Base-by-base conservation (phyloP, 768 basidiomycete genomes). In the Postia placenta region DNA sequence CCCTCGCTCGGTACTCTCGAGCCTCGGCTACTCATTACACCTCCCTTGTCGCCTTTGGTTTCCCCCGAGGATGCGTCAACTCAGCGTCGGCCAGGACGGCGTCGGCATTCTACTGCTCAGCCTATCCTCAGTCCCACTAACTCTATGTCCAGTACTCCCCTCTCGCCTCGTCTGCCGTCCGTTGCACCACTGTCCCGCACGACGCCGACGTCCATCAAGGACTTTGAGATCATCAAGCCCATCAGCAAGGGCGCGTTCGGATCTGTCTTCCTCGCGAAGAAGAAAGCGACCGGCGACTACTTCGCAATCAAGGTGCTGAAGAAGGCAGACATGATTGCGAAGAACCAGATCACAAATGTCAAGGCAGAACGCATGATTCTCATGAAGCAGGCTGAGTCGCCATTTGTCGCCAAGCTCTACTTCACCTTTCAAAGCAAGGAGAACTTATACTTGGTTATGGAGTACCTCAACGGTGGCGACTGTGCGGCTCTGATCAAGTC, bases 251-350 rank as follows among this genome's bases (percentile, higher is more conserved):
- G 96, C 46, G 96, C 96, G 1, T 98, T 99, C 64, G 96, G 96
- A 14, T 93, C 93, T 7, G 96, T 99, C 47, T 99, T 96, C 68
- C 77, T 99, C 45, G 91, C 96, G 37, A 98, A 95, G 75, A 99
- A 99, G 79, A 94, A 92, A 60, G 87, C 79, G 4, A 99, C 96
- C 2, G 96, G 96, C 45, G 96, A 98, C 68, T 98, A 97, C 68
- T 99, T 87, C 69, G 96, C 96, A 23, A 95, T 99, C 80, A 99
- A 99, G 69, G 94, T 98, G n/a, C 70, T 99, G 64, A 97, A 95
- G 74, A 99, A 99, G 73, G 92, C 93, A n/a, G 96, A 99, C 69
- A 99, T 99, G 96, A 98, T 99, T 65, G 91, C 96, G 35, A 99
- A 99, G 79, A 99, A 99, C 72, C 96, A 99, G 68, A 95, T 99